These are phyloP conservation scores for Anisodus tanguticus DNA, from an alignment of 257 asterid genomes.

Conservation along the genomic window DNA sequence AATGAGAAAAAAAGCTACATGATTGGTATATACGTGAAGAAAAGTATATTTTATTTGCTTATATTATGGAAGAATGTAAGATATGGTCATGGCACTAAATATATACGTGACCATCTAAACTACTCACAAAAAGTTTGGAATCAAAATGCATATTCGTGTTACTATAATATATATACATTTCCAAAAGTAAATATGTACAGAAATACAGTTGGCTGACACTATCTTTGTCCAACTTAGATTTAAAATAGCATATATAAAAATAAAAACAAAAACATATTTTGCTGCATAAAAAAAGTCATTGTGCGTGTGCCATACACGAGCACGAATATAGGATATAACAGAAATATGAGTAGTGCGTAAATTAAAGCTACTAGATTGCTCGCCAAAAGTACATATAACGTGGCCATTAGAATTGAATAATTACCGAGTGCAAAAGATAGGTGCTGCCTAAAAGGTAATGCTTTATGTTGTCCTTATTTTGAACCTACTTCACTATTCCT, in stretches of 20 bases:
- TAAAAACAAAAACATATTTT: background rate
- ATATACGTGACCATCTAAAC: background rate
- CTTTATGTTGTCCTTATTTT: background rate
- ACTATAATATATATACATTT: background rate
- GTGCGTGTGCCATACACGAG: conserved; percentile 29
- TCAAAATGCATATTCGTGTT: background rate
- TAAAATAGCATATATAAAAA: background rate
- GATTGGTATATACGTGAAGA: background rate
- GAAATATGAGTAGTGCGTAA: background rate
- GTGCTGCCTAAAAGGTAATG: background rate
- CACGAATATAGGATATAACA: background rate
- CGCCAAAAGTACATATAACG: background rate
- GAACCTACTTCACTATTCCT: background rate
- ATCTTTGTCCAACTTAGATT: background rate
- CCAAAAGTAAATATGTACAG: background rate
- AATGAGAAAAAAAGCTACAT: background rate
- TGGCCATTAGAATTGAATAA: conserved; percentile 2
- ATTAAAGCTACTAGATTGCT: background rate
- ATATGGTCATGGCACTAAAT: background rate
- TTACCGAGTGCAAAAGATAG: background rate
- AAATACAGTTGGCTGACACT: background rate
- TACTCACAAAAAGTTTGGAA: conserved; percentile 6
- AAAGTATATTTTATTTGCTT: background rate
- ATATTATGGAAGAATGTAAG: background rate
- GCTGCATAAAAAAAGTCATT: background rate